Percentiles rank a stretch among this genome's conserved stretches.
phyloP scores from a whole-genome alignment of 768 basidiomycete species.

The Daedaleopsis nitida region DNA sequence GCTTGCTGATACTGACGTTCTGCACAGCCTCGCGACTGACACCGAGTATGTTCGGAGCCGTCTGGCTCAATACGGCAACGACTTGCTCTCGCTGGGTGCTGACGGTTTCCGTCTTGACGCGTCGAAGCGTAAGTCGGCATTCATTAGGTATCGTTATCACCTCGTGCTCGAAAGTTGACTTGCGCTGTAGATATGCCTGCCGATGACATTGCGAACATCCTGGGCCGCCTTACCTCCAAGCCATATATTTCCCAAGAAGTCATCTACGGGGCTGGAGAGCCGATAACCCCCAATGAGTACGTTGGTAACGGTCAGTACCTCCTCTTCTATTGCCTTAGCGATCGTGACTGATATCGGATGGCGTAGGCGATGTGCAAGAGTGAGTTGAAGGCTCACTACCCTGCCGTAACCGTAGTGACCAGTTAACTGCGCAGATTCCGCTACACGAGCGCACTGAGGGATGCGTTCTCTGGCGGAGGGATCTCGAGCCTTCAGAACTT shows the following conservation, averaged over 20 bases:
- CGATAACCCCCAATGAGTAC: conserved; percentile 59
- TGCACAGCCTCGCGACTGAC: conserved; percentile 57
- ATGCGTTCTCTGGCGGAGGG: conserved; percentile 52
- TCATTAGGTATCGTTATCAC: neutral
- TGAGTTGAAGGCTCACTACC: conserved; percentile 17
- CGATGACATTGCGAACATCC: conserved; percentile 55
- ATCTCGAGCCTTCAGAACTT: conserved; percentile 56
- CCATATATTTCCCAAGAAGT: conserved; percentile 69
- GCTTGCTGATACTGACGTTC: neutral
- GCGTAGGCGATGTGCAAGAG: conserved; percentile 65
- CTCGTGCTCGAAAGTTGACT: neutral
- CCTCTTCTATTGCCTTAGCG: neutral
- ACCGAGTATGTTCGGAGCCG: conserved; percentile 57
- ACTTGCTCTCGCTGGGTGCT: conserved; percentile 60
- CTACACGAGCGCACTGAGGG: conserved; percentile 53
- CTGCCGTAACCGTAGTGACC: neutral
- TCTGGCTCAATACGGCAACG: conserved; percentile 60
- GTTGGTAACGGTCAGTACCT: conserved; percentile 43
- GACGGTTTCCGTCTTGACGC: conserved; percentile 68
- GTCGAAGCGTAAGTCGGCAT: conserved; percentile 51
- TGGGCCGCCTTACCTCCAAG: conserved; percentile 39
- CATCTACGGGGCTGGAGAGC: conserved; percentile 49
- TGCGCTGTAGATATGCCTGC: conserved; percentile 52
- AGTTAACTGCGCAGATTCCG: conserved; percentile 43
- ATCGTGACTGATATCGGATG: neutral